A percentile compares a stretch with the other conserved stretches of the same genome.
Conservation (phyloP, 768 basidiomycete genomes). For the Collybiopsis confluens region DNA sequence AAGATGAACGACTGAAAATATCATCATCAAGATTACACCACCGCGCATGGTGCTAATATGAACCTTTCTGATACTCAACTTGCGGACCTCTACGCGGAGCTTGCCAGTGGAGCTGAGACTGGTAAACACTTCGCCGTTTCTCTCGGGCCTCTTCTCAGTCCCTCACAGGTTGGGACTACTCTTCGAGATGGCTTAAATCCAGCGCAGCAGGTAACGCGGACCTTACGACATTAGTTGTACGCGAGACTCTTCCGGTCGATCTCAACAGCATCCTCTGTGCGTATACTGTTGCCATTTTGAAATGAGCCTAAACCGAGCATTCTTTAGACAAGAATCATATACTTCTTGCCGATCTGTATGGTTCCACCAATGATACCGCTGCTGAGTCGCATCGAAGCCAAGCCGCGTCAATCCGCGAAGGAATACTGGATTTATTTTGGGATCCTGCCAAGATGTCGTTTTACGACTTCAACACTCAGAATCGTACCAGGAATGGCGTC, state of each 20-base stretch:
- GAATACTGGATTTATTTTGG: slow-evolving; percentile 86
- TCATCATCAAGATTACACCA: slow-evolving; percentile 83
- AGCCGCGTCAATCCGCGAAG: slow-evolving; percentile 57
- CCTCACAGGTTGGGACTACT: slow-evolving; percentile 45
- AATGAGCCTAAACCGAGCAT: background rate
- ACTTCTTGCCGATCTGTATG: slow-evolving; percentile 58
- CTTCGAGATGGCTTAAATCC: slow-evolving; percentile 43
- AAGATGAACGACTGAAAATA: no score
- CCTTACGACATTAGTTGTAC: slow-evolving; percentile 68
- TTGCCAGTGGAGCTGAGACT: slow-evolving; percentile 85
- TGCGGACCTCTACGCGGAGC: slow-evolving; percentile 74
- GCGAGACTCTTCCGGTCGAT: slow-evolving; percentile 66
- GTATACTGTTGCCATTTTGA: slow-evolving; percentile 19
- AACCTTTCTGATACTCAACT: slow-evolving; percentile 55
- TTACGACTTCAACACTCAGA: slow-evolving; percentile 83
- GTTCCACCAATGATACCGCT: slow-evolving; percentile 31
- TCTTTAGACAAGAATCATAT: slow-evolving; percentile 59
- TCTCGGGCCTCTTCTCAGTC: background rate
- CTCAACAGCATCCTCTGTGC: slow-evolving; percentile 83
- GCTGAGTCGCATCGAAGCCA: slow-evolving; percentile 47
- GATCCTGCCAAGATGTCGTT: slow-evolving; percentile 73
- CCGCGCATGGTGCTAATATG: slow-evolving; percentile 62
- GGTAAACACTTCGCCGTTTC: slow-evolving; percentile 34
- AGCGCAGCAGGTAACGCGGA: slow-evolving; percentile 39
- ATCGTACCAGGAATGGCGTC: slow-evolving; percentile 56